Percentiles rank a stretch among this genome's conserved stretches.
phyloP scores from a whole-genome alignment of 2,329 filamentous ascomycete species.

The Verticillium isaacii region DNA sequence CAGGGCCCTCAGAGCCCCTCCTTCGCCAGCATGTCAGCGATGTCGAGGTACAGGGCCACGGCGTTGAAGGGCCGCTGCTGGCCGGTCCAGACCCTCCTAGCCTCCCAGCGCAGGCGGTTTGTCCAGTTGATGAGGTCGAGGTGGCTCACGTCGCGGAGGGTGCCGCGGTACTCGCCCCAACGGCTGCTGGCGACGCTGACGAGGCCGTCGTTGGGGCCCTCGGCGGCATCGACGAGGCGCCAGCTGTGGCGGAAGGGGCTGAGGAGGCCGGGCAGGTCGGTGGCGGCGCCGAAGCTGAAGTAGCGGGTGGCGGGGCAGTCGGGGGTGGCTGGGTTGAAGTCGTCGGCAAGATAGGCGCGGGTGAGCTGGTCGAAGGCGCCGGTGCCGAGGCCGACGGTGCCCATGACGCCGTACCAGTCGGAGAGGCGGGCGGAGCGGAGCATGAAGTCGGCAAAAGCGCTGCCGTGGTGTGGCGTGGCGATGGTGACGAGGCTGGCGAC shows the following conservation, averaged over 20 bases:
- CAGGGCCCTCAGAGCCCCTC: slow-evolving; percentile 42
- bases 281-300: slow-evolving; percentile 57
- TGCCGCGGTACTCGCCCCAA: slow-evolving; percentile 62
- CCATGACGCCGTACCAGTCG: slow-evolving; percentile 48
- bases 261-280: slow-evolving; percentile 50
- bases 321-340: slow-evolving; percentile 54
- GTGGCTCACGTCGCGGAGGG: slow-evolving; percentile 56
- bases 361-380: slow-evolving; percentile 59
- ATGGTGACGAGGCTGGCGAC: slow-evolving; percentile 51
- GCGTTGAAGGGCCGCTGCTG: slow-evolving; percentile 58
- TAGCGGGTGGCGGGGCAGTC: slow-evolving; percentile 51
- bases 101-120: slow-evolving; percentile 51
- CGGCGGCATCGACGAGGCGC: slow-evolving; percentile 39
- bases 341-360: slow-evolving; percentile 48
- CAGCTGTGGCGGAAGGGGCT: slow-evolving; percentile 58
- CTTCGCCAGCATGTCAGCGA: slow-evolving; percentile 67
- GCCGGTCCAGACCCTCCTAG: slow-evolving; percentile 48
- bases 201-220: slow-evolving; percentile 63
- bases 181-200: slow-evolving; percentile 59
- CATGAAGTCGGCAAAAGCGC: slow-evolving; percentile 49
- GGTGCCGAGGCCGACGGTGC: slow-evolving; percentile 49
- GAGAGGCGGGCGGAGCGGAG: slow-evolving; percentile 44
- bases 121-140: slow-evolving; percentile 66
- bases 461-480: slow-evolving; percentile 50
- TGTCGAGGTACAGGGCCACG: slow-evolving; percentile 61